A percentile compares a stretch with the other conserved stretches of the same genome.
phyloP scores from a whole-genome alignment of 768 basidiomycete species.

The Termitomyces sp. region DNA sequence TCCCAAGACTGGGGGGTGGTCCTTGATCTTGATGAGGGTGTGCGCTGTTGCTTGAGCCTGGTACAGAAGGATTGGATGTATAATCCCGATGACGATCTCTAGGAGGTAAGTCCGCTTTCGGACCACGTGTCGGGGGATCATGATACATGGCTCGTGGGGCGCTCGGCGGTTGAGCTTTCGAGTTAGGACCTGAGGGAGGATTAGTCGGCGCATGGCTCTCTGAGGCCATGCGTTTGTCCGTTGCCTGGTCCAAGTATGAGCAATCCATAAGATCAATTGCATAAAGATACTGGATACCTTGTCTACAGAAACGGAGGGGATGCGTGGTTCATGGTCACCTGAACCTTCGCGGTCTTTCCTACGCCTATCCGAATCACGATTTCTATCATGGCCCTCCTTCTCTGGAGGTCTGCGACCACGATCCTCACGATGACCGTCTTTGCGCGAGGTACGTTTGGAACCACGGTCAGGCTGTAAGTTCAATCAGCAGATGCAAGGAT shows the following conservation, averaged over 20 bases:
- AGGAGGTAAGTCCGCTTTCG: conserved; percentile 32
- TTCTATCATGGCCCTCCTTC: conserved; percentile 63
- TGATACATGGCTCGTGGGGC: conserved; percentile 69
- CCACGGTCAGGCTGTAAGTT: conserved; percentile 56
- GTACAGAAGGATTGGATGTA: conserved; percentile 23
- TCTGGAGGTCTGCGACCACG: conserved; percentile 59
- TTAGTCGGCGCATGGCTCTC: conserved; percentile 37
- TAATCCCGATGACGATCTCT: conserved; percentile 48
- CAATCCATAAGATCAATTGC: conserved; percentile 5
- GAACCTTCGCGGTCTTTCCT: conserved; percentile 57
- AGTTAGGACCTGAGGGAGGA: conserved; percentile 18
- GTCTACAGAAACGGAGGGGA: conserved; percentile 33
- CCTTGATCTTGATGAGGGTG: conserved; percentile 18
- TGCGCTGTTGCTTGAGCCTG: conserved; percentile 10
- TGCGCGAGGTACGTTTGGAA: conserved; percentile 78
- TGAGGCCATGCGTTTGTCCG: conserved; percentile 45
- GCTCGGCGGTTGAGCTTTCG: conserved; percentile 45
- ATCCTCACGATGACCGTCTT: conserved; percentile 74
- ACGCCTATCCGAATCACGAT: conserved; percentile 61
- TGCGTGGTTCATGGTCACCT: conserved; percentile 42
- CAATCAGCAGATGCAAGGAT: conserved; percentile 10
- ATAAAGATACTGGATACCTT: conserved; percentile 39
- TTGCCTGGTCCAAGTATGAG: conserved; percentile 26
- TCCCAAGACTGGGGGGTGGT: conserved; percentile 19
- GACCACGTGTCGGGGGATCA: conserved; percentile 25